phyloP scores from a whole-genome alignment of 1,284 basidiomycete species.

The Taiwanofungus camphoratus region DNA sequence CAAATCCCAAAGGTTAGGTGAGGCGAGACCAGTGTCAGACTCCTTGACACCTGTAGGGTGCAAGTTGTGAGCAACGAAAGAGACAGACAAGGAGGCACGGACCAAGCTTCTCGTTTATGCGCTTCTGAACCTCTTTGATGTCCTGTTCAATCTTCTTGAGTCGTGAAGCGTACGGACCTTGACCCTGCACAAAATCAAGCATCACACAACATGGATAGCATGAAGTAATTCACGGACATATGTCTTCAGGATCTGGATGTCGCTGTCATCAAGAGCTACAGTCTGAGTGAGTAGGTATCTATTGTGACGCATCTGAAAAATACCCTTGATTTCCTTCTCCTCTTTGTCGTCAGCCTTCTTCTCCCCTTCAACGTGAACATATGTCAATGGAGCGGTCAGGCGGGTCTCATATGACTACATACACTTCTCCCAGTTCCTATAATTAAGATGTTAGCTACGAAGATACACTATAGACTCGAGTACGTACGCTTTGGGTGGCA shows the following conservation, averaged over 20 bases:
- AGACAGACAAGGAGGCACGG: conserved; percentile 15
- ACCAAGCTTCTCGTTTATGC: conserved; percentile 96
- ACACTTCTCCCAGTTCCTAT: conserved; percentile 97
- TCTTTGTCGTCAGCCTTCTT: conserved; percentile 80
- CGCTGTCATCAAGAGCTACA: conserved; percentile 91
- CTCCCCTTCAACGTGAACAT: conserved; percentile 54
- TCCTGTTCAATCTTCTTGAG: conserved; percentile 90
- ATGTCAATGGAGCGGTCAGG: conserved; percentile 5
- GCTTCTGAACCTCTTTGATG: conserved; percentile 95
- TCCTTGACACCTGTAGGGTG: conserved; percentile 80
- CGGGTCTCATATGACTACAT: conserved; percentile 25
- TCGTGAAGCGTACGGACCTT: conserved; percentile 92
- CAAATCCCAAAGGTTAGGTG: conserved; percentile 96
- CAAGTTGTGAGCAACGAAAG: conserved; percentile 10
- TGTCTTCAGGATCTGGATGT: conserved; percentile 99
- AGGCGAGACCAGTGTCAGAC: conserved; percentile 94
- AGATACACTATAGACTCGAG: not conserved
- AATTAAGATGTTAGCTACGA: conserved; percentile 6
- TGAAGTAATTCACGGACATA: conserved; percentile 54
- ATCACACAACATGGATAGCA: no score
- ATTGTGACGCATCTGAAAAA: not conserved
- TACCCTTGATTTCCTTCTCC: conserved; percentile 90
- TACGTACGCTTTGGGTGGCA: conserved; percentile 77
- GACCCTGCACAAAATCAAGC: conserved; percentile 56
- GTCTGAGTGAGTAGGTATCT: conserved; percentile 13